A percentile compares a stretch with the other conserved stretches of the same genome.
Evolutionary conservation across 2,329 filamentous ascomycete genomes (phyloP).

Genomic region (Alternaria sp.): DNA sequence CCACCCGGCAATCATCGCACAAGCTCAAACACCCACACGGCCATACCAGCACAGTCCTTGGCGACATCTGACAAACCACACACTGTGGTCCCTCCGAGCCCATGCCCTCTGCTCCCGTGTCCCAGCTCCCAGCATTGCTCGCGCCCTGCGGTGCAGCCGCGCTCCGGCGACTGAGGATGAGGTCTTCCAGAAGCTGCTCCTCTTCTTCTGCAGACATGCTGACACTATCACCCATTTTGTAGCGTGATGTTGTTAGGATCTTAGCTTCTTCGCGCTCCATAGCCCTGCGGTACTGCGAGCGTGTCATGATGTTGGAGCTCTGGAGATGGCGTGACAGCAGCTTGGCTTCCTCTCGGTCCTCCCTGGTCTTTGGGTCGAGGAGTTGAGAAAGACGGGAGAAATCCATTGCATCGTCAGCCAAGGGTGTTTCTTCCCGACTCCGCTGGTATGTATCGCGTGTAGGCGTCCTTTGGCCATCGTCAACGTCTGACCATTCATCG

Average conservation of each 20-base stretch:
- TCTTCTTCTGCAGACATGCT: slow-evolving; percentile 61
- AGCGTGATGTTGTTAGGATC: slow-evolving; percentile 64
- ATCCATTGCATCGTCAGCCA: slow-evolving; percentile 60
- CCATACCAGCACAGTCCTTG: slow-evolving; percentile 92
- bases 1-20: slow-evolving; percentile 94
- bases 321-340: slow-evolving; percentile 82
- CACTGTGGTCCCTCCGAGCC: slow-evolving; percentile 82
- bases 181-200: slow-evolving; percentile 65
- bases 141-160: slow-evolving; percentile 46
- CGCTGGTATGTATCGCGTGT: slow-evolving; percentile 69
- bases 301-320: slow-evolving; percentile 77
- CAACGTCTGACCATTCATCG: slow-evolving; percentile 50
- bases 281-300: slow-evolving; percentile 76
- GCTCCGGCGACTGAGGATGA: slow-evolving; percentile 65
- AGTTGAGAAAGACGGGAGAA: slow-evolving; percentile 77
- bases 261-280: slow-evolving; percentile 74
- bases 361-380: slow-evolving; percentile 79
- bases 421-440: slow-evolving; percentile 64
- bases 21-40: slow-evolving; percentile 93
- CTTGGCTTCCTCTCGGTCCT: slow-evolving; percentile 82
- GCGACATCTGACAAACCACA: slow-evolving; percentile 89
- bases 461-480: slow-evolving; percentile 71
- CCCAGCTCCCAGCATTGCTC: slow-evolving; percentile 63
- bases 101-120: slow-evolving; percentile 75
- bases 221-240: slow-evolving; percentile 32